phyloP scores from a whole-genome alignment of 306 rosid species.

The Begonia peltatifolia region DNA sequence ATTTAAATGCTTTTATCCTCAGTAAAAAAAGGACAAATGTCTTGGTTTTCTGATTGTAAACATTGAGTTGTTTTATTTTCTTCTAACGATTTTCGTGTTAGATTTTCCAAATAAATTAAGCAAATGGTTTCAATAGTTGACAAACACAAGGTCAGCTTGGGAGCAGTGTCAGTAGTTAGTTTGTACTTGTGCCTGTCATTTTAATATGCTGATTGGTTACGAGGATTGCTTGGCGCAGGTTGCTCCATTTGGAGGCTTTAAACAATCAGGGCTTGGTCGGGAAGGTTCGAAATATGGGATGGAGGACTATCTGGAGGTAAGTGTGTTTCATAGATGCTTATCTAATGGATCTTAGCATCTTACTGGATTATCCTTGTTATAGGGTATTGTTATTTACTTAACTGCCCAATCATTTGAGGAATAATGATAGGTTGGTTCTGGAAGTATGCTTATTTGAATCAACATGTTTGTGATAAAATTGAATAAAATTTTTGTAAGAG shows the following conservation, averaged over 20 bases:
- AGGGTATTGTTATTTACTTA: not conserved
- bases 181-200: no score
- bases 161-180: no score
- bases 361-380: not conserved
- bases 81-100: no score
- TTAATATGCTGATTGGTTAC: no score
- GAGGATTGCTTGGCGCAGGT: conserved; percentile 33
- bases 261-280: conserved; percentile 95
- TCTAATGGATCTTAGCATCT: conserved; percentile 9
- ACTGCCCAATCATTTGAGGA: not conserved
- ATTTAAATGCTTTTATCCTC: no score
- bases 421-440: not conserved
- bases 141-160: no score
- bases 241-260: conserved; percentile 96
- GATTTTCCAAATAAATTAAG: no score
- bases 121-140: no score
- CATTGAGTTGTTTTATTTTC: no score
- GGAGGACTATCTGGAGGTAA: conserved; percentile 92
- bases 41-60: no score
- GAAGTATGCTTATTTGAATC: not conserved
- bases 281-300: conserved; percentile 97
- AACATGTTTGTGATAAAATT: not conserved
- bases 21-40: no score
- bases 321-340: not conserved
- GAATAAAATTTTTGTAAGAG: not conserved